Conservation (phyloP, 768 basidiomycete species). For the Lactarius tabidus region DNA sequence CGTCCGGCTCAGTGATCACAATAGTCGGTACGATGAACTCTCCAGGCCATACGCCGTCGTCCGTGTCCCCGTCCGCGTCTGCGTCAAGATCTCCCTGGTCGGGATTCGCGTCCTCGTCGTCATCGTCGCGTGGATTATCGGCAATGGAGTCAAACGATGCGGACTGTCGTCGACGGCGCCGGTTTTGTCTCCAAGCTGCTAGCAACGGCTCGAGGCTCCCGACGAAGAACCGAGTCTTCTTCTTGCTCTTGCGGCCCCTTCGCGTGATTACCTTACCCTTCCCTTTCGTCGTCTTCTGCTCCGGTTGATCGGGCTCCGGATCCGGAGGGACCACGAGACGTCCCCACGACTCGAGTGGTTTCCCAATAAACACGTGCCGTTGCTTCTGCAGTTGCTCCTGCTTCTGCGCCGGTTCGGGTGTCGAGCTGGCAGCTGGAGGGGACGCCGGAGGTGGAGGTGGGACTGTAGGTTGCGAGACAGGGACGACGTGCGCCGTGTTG, state of each 20-base stretch:
- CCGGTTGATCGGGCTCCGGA: neutral
- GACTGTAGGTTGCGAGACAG: neutral
- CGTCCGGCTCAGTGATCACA: neutral
- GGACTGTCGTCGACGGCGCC: neutral
- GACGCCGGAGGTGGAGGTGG: no score
- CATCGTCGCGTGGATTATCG: neutral
- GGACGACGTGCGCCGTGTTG: neutral
- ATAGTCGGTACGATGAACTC: neutral
- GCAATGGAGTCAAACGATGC: neutral
- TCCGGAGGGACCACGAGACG: conserved; percentile 1
- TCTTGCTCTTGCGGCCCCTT: neutral
- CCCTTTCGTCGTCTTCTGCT: no score
- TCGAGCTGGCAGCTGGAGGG: neutral
- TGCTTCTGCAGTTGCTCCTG: no score
- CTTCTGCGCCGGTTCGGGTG: neutral
- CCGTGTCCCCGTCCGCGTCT: neutral
- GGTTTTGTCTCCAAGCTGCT: no score
- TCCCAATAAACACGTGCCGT: neutral
- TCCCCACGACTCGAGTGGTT: conserved; percentile 13
- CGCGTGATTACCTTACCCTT: neutral
- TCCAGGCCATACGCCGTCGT: conserved; percentile 2
- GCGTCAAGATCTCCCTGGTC: neutral
- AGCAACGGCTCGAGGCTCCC: conserved; percentile 6
- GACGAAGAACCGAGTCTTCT: neutral
- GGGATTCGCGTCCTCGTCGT: neutral